Percentiles rank a stretch among this genome's conserved stretches.
phyloP scores from a whole-genome alignment of 768 basidiomycete species.

The Mycena indigotica region DNA sequence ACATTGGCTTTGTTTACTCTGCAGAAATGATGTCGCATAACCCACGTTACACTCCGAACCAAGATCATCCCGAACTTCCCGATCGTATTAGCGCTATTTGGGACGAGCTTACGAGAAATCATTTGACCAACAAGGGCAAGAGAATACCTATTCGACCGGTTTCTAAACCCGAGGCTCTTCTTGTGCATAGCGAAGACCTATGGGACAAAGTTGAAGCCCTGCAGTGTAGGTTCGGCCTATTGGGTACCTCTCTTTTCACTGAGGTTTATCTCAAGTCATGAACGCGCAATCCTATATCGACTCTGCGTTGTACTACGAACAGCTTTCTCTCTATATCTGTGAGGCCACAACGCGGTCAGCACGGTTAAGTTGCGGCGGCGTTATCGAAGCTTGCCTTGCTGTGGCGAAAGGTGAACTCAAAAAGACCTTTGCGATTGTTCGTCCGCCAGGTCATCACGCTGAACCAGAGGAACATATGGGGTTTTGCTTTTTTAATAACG shows the following conservation, averaged over 20 bases:
- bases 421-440: slow-evolving; percentile 92
- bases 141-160: slow-evolving; percentile 76
- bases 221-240: slow-evolving; percentile 53
- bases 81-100: slow-evolving; percentile 83
- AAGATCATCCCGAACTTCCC: slow-evolving; percentile 66
- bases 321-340: slow-evolving; percentile 90
- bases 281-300: slow-evolving; percentile 72
- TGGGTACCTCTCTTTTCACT: slow-evolving; percentile 7
- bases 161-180: slow-evolving; percentile 73
- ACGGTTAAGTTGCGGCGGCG: slow-evolving; percentile 89
- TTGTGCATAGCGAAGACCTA: slow-evolving; percentile 89
- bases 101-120: slow-evolving; percentile 58
- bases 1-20: slow-evolving; percentile 87
- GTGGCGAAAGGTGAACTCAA: slow-evolving; percentile 79
- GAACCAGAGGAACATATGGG: slow-evolving; percentile 99
- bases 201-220: slow-evolving; percentile 90
- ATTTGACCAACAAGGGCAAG: slow-evolving; percentile 72
- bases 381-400: slow-evolving; percentile 85
- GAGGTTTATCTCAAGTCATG: slow-evolving; percentile 55
- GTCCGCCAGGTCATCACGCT: slow-evolving; percentile 97
- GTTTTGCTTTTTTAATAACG: slow-evolving; percentile 99
- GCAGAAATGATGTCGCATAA: slow-evolving; percentile 80
- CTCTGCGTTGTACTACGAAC: slow-evolving; percentile 83
- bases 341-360: slow-evolving; percentile 83
- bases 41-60: slow-evolving; percentile 49